Base-by-base conservation (phyloP, 73 alveolate genomes). In the Stentor coeruleus region DNA sequence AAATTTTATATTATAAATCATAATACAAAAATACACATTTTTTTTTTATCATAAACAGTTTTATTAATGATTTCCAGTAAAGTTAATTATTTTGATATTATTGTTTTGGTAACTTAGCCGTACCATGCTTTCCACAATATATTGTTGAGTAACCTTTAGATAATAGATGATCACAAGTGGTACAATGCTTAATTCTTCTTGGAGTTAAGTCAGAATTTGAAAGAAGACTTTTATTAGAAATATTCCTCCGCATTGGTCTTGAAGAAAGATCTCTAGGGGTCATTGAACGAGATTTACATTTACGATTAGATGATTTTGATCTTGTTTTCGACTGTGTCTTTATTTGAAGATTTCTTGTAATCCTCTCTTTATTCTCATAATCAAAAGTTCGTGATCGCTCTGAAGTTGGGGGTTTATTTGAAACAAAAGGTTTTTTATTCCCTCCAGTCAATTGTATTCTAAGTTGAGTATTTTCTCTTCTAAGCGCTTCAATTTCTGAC, bases 131-230 rank as follows among this genome's bases (percentile, higher is more conserved):
- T n/a, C 35, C 72, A 40, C 83, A 75, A 38, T 75, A 35, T 6
- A 36, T 39, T 2, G 83, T 75, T 1, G 83, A 75, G 33, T 75
- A 75, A 6, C 83, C 83, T 38, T 75, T 75, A 20, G 83, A 37
- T 33, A 75, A 2, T 33, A 75, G 33, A 75, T 39, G 72, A 38
- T 75, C 83, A 40, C 83, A 75, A 1, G 72, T 39, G 80, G 26
- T 15, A 2, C 83, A 75, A 75, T 75, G 83, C 39, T 66, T 75
- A 6, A n/a, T 37, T 38, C 72, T 75, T 75, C 40, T 1, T 0
- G 79, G 79, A 66, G 79, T 66, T 33, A 66, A 66, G 37, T 20
- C 40, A 40, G 15, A 26, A 26, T 66, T 33, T 66, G 42, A 14
- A 66, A 66, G 28, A 49, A 49, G 66, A 20, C 28, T 49, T 6